phyloP scores from a whole-genome alignment of 148 eudicot species.

The Nyssa sinensis region DNA sequence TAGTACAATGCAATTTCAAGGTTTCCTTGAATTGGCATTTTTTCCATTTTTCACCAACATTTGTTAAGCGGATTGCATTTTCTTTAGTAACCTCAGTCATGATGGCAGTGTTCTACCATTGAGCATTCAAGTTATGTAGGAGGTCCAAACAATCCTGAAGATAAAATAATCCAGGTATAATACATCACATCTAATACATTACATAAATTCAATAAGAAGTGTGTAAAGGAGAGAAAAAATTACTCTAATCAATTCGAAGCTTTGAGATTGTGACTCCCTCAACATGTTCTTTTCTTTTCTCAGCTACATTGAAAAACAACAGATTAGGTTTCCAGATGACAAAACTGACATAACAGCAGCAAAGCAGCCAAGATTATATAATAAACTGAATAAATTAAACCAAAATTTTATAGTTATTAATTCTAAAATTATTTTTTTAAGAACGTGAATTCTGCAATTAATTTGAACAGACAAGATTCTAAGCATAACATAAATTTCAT shows the following conservation, averaged over 20 bases:
- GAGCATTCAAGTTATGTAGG: neutral
- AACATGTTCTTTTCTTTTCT: slow-evolving; percentile 72
- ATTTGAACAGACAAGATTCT: too few relatives aligned
- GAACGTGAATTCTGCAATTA: too few relatives aligned
- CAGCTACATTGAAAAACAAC: slow-evolving; percentile 42
- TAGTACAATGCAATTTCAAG: neutral
- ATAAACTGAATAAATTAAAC: neutral
- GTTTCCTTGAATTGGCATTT: neutral
- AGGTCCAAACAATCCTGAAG: neutral
- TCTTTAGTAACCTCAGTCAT: neutral
- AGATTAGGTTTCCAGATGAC: neutral
- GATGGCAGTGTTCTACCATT: neutral
- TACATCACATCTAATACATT: neutral
- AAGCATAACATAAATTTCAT: too few relatives aligned
- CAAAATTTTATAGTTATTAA: neutral
- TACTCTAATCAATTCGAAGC: slow-evolving; percentile 70
- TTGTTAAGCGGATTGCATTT: neutral
- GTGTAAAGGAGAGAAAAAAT: slow-evolving; percentile 19
- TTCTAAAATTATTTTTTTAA: too few relatives aligned
- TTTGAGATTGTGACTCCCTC: slow-evolving; percentile 66
- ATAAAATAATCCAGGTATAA: neutral
- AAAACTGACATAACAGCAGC: neutral
- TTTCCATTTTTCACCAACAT: neutral
- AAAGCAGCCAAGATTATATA: neutral
- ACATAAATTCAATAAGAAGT: neutral